Evolutionary conservation across 805 yeast species (phyloP).

Genomic region (Nakazawaea siamensis): DNA sequence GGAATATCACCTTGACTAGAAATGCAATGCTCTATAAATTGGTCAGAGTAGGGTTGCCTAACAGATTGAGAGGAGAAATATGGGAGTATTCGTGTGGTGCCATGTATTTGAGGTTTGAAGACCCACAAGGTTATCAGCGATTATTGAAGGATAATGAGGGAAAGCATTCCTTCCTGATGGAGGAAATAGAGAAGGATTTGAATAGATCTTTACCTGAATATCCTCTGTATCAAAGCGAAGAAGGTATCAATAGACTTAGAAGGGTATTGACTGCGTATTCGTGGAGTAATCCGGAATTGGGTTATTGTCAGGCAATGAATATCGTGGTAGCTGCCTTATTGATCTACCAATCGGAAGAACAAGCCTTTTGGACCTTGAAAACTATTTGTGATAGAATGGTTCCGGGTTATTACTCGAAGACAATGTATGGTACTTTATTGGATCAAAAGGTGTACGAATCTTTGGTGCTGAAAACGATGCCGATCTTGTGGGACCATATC

Average conservation of each 20-base stretch:
- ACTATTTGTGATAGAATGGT: slow-evolving; percentile 75
- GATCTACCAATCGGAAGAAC: slow-evolving; percentile 90
- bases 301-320: slow-evolving; percentile 99
- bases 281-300: slow-evolving; percentile 95
- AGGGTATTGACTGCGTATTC: slow-evolving; percentile 90
- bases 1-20: slow-evolving; percentile 68
- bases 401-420: slow-evolving; percentile 93
- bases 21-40: slow-evolving; percentile 76
- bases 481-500: slow-evolving; percentile 79
- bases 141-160: slow-evolving; percentile 55
- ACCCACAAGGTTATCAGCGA: slow-evolving; percentile 49
- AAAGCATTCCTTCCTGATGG: slow-evolving; percentile 74
- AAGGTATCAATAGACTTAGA: slow-evolving; percentile 79
- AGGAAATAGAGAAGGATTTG: slow-evolving; percentile 93
- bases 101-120: slow-evolving; percentile 59
- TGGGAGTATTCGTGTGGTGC: slow-evolving; percentile 95
- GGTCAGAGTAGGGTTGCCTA: slow-evolving; percentile 89
- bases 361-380: slow-evolving; percentile 89
- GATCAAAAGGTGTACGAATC: slow-evolving; percentile 94
- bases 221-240: slow-evolving; percentile 81
- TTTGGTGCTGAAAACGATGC: slow-evolving; percentile 83
- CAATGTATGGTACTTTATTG: slow-evolving; percentile 93
- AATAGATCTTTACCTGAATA: slow-evolving; percentile 94
- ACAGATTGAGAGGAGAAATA: slow-evolving; percentile 85
- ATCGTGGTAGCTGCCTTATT: slow-evolving; percentile 76